A percentile compares a stretch with the other conserved stretches of the same genome.
These are phyloP conservation scores for Vigna reflexopilosa DNA, from an alignment of 306 rosid species.

Conservation along the genomic window DNA sequence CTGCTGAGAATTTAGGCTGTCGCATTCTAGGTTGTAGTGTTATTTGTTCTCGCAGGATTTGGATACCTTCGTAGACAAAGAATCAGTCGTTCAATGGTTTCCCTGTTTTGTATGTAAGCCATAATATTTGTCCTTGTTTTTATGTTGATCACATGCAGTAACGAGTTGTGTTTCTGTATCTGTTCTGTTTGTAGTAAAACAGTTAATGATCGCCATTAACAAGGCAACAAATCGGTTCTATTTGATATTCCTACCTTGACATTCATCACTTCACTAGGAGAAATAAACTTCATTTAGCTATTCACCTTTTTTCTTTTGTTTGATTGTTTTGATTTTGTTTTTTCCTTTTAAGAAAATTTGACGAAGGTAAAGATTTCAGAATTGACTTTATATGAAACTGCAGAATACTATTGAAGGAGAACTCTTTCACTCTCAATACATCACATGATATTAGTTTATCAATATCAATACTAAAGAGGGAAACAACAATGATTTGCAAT, in stretches of 20 bases:
- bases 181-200: conserved; percentile 34
- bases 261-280: conserved; percentile 18
- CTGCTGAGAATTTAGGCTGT: conserved; percentile 77
- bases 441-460: not conserved
- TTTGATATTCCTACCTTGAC: conserved; percentile 23
- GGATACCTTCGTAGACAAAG: conserved; percentile 48
- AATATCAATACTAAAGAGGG: not conserved
- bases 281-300: conserved; percentile 10
- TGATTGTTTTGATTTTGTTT: not conserved
- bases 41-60: conserved; percentile 47
- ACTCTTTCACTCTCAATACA: not conserved
- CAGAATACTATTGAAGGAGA: not conserved
- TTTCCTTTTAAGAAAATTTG: not conserved
- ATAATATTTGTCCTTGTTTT: conserved; percentile 45
- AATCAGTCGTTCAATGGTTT: conserved; percentile 50
- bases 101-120: conserved; percentile 57
- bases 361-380: not conserved
- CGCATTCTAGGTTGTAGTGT: conserved; percentile 44
- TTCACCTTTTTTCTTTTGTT: not conserved
- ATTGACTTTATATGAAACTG: not conserved
- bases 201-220: conserved; percentile 40
- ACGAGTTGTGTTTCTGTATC: conserved; percentile 41
- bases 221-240: conserved; percentile 27
- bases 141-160: conserved; percentile 38
- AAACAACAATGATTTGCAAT: not conserved